phyloP scores from a whole-genome alignment of 169 alveolate species.

The Plasmodium coatneyi region DNA sequence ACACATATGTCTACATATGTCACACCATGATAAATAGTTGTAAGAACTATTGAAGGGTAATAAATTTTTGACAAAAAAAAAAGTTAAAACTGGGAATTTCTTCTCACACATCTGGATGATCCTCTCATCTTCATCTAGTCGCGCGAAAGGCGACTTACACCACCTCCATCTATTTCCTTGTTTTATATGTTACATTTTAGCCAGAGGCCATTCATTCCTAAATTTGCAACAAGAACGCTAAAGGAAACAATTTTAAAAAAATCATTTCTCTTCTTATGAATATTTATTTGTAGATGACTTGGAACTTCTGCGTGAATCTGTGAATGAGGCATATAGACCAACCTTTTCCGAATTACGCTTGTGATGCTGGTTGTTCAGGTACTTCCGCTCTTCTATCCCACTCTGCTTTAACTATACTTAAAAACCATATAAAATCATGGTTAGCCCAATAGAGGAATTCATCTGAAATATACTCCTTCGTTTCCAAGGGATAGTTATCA shows the following conservation, averaged over 20 bases:
- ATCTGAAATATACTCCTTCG: constrained; percentile 7
- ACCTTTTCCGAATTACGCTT: background rate
- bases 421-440: constrained; percentile 21
- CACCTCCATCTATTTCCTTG: background rate
- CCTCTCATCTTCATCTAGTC: background rate
- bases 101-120: background rate
- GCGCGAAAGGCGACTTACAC: background rate
- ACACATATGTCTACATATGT: background rate
- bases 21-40: background rate
- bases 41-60: background rate
- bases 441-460: constrained; percentile 14
- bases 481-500: constrained; percentile 7
- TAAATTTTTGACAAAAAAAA: background rate
- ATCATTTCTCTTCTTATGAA: background rate
- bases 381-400: constrained; percentile 7
- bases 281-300: background rate
- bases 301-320: background rate
- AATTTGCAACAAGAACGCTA: background rate
- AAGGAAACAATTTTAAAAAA: background rate
- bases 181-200: background rate
- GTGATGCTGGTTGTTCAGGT: background rate
- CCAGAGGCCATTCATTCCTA: background rate
- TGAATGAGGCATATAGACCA: background rate
- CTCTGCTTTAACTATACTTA: constrained; percentile 14
- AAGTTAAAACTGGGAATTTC: background rate